A percentile compares a stretch with the other conserved stretches of the same genome.
Evolutionary conservation across 2,329 filamentous ascomycete genomes (phyloP).

Genomic region (Chrysoporthe austroafricana): DNA sequence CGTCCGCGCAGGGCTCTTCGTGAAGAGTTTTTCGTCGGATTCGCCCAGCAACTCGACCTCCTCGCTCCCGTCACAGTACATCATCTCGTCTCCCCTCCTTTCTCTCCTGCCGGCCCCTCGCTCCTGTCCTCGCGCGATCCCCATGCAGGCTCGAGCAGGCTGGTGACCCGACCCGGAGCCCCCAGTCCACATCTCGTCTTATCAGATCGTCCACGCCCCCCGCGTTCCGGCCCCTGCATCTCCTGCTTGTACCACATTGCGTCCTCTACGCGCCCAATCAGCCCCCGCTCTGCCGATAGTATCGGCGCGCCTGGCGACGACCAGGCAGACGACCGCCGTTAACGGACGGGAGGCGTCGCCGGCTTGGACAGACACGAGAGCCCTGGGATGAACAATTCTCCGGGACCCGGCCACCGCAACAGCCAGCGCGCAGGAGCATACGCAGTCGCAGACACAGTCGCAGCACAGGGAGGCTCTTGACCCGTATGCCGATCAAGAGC

Average conservation of each 20-base stretch:
- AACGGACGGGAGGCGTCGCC: background rate
- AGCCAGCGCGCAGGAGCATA: background rate
- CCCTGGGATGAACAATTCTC: background rate
- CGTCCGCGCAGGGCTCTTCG: constrained; percentile 6
- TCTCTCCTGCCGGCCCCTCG: background rate
- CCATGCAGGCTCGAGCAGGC: background rate
- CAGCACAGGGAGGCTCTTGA: background rate
- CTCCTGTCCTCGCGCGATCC: constrained; percentile 4
- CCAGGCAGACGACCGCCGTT: background rate
- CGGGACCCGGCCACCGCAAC: background rate
- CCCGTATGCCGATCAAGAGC: background rate
- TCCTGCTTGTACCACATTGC: background rate
- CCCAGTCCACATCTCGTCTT: constrained; percentile 6
- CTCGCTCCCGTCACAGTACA: constrained; percentile 2
- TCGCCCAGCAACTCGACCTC: background rate
- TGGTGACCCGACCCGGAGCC: background rate
- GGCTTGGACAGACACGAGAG: background rate
- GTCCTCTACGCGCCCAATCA: background rate
- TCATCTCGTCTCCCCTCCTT: constrained; percentile 6
- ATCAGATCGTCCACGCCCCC: background rate
- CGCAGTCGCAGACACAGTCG: background rate
- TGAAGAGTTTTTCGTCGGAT: constrained; percentile 5
- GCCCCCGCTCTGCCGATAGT: background rate
- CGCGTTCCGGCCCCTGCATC: background rate
- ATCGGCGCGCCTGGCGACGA: background rate